A percentile compares a stretch with the other conserved stretches of the same genome.
These are phyloP conservation scores for Nakazawaea siamensis DNA, from an alignment of 805 yeast genomes.

Conservation along the genomic window DNA sequence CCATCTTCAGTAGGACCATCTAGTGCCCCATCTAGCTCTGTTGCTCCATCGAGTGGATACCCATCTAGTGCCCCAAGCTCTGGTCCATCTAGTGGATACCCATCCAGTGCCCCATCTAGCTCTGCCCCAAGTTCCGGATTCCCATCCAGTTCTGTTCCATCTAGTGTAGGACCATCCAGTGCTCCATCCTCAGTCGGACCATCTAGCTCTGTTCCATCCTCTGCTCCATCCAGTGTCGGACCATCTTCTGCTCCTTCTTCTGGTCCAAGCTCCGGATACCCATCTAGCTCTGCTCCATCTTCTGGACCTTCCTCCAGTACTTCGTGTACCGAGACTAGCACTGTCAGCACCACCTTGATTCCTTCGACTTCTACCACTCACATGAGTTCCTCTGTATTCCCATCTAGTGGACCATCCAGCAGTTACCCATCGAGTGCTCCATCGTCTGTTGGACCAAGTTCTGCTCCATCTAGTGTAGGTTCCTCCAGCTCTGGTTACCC, in stretches of 20 bases:
- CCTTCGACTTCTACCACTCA: neutral
- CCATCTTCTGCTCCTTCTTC: neutral
- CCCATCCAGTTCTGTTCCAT: slow-evolving; percentile 4
- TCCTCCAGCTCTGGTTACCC: neutral
- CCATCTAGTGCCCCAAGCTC: neutral
- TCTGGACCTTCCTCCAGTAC: neutral
- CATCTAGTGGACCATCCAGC: neutral
- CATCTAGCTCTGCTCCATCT: slow-evolving; percentile 1
- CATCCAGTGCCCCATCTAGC: neutral
- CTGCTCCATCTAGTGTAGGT: neutral
- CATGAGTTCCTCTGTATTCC: neutral
- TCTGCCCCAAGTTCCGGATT: neutral
- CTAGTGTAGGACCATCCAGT: neutral
- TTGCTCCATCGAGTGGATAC: neutral
- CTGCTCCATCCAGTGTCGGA: neutral
- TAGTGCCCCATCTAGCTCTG: neutral
- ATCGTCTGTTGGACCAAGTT: neutral
- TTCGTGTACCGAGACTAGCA: neutral
- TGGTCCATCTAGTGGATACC: neutral
- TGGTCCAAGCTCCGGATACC: neutral
- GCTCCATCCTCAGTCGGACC: neutral
- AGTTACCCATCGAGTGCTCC: neutral
- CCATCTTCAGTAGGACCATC: neutral
- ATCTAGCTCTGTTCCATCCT: neutral
- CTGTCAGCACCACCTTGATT: slow-evolving; percentile 1